Evolutionary conservation across 2,329 filamentous ascomycete genomes (phyloP), one percentile per base, ranked within the genome.

Genomic region (Diaporthe australafricana): DNA sequence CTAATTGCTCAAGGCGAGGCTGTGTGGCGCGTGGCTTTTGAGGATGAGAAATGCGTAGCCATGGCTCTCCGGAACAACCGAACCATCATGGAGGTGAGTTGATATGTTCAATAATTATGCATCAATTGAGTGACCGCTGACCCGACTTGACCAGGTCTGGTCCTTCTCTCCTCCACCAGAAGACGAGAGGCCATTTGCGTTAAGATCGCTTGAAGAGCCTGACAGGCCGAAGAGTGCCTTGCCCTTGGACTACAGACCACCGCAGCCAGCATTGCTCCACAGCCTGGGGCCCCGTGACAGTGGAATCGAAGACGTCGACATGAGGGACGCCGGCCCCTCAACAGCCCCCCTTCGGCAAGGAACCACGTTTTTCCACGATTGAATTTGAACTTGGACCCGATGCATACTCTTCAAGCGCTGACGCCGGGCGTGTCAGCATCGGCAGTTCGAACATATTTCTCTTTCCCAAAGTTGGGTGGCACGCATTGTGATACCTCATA

Each of bases 21-120:
- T 20, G 96, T 99, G 0, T 99, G 96, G 96, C 90, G 96, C 72
- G 96, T 99, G 42, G 96, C 97, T 0, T 99, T 99, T 80, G 96
- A 99, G 80, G 96, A 98, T 75, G 96, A 99, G 83, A 98, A 98
- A 82, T 97, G 96, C 72, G 96, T 99, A 38, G 96, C 98, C 40
- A 93, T 99, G 87, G 96, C 96, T 11, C 92, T 94, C 77, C 89
- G 96, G 73, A 90, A 90, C 67, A 92, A 91, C 70, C 91, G 95
- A 74, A 98, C 97, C 0, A 93, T 98, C 74, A 99, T 99, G 96
- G 96, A 99, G 91, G 96, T 97, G 84, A 85, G 91, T 81, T 60
- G 40, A 40, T 35, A 55, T 17, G 47, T 47, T 6, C 35, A n/a
- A n/a, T 66, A 12, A 14, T 12, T 20, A 42, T 42, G 22, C n/a